Conservation (phyloP, 306 rosid species). For the Glycine soja region DNA sequence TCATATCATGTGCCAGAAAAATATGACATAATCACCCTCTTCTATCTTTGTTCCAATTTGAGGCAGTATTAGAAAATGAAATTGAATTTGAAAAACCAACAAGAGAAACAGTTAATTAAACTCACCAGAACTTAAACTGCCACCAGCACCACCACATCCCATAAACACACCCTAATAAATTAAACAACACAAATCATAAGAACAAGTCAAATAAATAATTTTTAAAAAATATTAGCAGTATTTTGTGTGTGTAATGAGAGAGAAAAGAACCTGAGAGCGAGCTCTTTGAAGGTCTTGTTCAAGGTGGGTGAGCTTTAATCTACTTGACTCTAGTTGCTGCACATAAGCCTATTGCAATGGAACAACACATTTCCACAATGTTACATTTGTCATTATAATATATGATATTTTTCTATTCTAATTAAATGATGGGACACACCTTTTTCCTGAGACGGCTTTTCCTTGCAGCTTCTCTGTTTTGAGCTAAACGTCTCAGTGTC, state of each 20-base stretch:
- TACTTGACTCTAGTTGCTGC: conserved; percentile 88
- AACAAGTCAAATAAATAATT: neutral
- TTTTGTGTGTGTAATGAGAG: neutral
- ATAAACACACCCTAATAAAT: conserved; percentile 68
- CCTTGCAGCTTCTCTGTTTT: too few relatives aligned
- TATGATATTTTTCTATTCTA: neutral
- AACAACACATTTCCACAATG: neutral
- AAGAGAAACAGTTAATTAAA: conserved; percentile 7
- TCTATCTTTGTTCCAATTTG: neutral
- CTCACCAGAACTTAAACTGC: conserved; percentile 82
- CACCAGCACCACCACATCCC: conserved; percentile 71
- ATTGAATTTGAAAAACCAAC: conserved; percentile 13
- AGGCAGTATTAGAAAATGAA: conserved; percentile 6
- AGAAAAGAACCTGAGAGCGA: conserved; percentile 73
- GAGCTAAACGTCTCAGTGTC: too few relatives aligned
- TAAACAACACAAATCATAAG: conserved; percentile 17
- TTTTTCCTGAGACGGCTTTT: conserved; percentile 94
- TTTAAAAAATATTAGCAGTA: neutral
- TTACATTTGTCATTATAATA: conserved; percentile 1
- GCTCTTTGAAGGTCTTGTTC: conserved; percentile 94
- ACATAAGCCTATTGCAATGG: conserved; percentile 77
- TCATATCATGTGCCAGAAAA: neutral
- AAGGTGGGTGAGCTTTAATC: conserved; percentile 80
- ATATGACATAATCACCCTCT: neutral
- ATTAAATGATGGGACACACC: conserved; percentile 55